Base-by-base conservation (phyloP, 2,329 filamentous ascomycete genomes). In the Capronia coronata region DNA sequence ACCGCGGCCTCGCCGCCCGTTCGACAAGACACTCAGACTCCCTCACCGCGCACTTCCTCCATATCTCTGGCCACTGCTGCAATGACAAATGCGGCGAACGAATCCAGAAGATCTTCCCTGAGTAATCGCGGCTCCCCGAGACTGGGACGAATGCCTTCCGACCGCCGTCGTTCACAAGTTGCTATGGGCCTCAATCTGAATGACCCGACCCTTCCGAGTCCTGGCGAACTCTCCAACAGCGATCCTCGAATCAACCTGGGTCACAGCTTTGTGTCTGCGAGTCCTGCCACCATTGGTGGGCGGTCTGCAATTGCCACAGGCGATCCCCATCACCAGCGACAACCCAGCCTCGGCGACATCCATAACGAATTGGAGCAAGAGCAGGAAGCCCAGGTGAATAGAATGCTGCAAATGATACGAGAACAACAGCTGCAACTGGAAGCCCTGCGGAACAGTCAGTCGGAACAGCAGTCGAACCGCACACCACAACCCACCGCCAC, bases 21-120 rank as follows among this genome's bases (percentile, higher is more conserved):
- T 58, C 72, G 50, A 43, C 49, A 53, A 41, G 34, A 37, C 34
- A 37, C 34, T 32, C 48, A 55, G 21, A 52, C 56, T 32, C 52
- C 58, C 14, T 81, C 82, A 38, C 78, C 80, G 30, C 75, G 83
- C 59, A 47, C 41, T 22, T 80, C 80, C 43, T 78, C 83, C 27
- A 80, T 84, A 34, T 88, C 85, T 11, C 75, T 93, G 8, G 85
- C 86, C 64, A 86, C 85, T 44, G 81, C 86, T 10, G 86, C 85
- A 6, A 82, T 84, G 37, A 78, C 90, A 67, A 91, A 91, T 64
- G 84, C 86, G 22, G 80, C 86, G 44, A 78, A 88, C 22, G 81
- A 86, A 58, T 77, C 78, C 9, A 62, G 64, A 45, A 66, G 68
- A 39, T 69, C 70, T 16, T 67, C 66, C 4, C 30, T 66, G 47